Conservation (phyloP, 2,329 filamentous ascomycete genomes). For the Whalleya microplaca region DNA sequence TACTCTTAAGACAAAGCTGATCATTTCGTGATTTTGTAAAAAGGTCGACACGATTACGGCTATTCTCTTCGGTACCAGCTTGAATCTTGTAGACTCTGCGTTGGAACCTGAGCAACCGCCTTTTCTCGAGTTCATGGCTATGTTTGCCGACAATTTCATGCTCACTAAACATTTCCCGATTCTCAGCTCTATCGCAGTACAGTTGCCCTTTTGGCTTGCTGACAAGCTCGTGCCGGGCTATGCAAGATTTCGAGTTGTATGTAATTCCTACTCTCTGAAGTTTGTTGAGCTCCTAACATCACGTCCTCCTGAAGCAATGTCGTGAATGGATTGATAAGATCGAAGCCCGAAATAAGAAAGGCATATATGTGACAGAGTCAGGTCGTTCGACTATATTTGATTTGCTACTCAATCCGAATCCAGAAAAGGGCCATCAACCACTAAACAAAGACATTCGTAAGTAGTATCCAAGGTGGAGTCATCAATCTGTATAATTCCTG, state of each 20-base stretch:
- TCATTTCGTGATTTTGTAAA: not conserved
- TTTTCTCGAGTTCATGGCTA: slow-evolving; percentile 13
- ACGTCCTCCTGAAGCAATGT: slow-evolving; percentile 8
- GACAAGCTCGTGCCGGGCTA: slow-evolving; percentile 16
- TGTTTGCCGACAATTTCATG: slow-evolving; percentile 20
- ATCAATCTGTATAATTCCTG: no score
- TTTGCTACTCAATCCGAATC: slow-evolving; percentile 8
- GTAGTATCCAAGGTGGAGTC: no score
- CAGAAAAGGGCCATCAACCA: slow-evolving; percentile 9
- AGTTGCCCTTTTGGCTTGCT: slow-evolving; percentile 7
- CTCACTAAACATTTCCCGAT: slow-evolving; percentile 19
- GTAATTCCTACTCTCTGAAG: not conserved
- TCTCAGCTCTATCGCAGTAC: slow-evolving; percentile 3
- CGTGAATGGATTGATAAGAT: slow-evolving; percentile 13
- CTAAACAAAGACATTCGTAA: slow-evolving; percentile 3
- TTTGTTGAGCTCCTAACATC: not conserved
- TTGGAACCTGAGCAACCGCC: slow-evolving; percentile 14
- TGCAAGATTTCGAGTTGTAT: slow-evolving; percentile 11
- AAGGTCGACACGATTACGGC: slow-evolving; percentile 22
- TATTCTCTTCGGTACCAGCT: slow-evolving; percentile 10
- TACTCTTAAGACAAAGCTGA: no score
- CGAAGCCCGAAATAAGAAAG: slow-evolving; percentile 3
- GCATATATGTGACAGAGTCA: slow-evolving; percentile 10
- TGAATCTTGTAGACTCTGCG: not conserved
- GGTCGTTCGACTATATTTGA: slow-evolving; percentile 14